Base-by-base conservation (phyloP, 192 early-diverging fungal species). In the Umbelopsis isabellina region DNA sequence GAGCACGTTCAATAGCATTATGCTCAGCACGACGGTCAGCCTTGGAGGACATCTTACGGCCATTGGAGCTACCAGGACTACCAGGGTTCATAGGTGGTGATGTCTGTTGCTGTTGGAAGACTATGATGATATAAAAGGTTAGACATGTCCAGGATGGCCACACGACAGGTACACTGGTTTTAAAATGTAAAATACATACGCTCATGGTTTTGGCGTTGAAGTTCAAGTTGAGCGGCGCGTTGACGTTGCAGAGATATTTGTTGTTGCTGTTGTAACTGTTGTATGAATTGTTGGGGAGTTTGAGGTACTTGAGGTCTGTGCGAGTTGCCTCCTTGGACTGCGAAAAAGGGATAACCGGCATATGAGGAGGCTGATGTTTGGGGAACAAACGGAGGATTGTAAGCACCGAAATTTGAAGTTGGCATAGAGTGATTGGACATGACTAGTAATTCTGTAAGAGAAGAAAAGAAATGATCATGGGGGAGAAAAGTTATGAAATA, bases 1-100 rank as follows among this genome's bases (percentile, higher is more conserved):
- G 83, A 49, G 92, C 92, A 18, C 93, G 79, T 74, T 94, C 93
- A 64, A 92, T 90, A n/a, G 91, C 91, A 72, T 94, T 94, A 76
- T 94, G 93, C 37, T 86, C 89, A 25, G 92, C 93, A 45, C 93
- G 86, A 70, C 69, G 68, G 13, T 66, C 67, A 22, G 67, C 76
- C 41, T 78, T 78, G n/a, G 55, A 61, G 18, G 55, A n/a, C 55
- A 61, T 35, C 55, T 61, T 61, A 15, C 55, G 55, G 1, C 55
- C 55, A 35, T 35, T 61, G 30, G 55, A 27, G 33, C 55, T 61
- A 61, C 23, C 25, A 33, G 55, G 55, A 25, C 55, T 61, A 35
- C 55, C 55, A 35, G 55, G 46, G 11, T 15, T 52, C 37, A 50
- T n/a, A 16, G 45, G 66, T 47, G 51, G 22, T 69, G 49, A 25